These are phyloP conservation scores for Suillus alpinus DNA, from an alignment of 768 basidiomycete species.

Conservation along the genomic window DNA sequence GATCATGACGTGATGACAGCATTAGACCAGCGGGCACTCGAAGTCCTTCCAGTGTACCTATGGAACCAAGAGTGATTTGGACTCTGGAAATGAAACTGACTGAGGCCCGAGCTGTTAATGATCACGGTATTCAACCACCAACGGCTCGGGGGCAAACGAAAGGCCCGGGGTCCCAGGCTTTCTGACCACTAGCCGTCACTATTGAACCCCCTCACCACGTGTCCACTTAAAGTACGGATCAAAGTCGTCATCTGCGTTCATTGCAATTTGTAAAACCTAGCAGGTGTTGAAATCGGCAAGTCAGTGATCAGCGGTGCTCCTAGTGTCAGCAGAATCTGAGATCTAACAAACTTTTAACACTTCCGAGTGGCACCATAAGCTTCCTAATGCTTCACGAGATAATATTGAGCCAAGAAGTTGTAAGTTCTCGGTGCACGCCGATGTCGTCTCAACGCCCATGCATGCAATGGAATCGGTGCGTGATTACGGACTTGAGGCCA, in stretches of 20 bases:
- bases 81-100: background rate
- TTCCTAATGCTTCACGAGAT: background rate
- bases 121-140: background rate
- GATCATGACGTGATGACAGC: background rate
- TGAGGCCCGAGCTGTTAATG: background rate
- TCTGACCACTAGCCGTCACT: too few species aligned
- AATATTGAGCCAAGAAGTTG: background rate
- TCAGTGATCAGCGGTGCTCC: background rate
- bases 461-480: background rate
- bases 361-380: background rate
- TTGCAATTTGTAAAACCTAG: background rate
- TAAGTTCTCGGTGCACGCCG: background rate
- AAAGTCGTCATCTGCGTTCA: too few species aligned
- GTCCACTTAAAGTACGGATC: too few species aligned
- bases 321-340: background rate
- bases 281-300: background rate
- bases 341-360: background rate
- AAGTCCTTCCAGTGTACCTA: background rate
- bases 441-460: background rate
- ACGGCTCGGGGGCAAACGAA: too few species aligned
- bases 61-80: background rate
- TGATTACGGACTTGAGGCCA: background rate
- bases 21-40: background rate
- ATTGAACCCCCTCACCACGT: too few species aligned
- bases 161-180: too few species aligned